Base-by-base conservation (phyloP, 164 flowering plant species). In the Brasenia schreberi region DNA sequence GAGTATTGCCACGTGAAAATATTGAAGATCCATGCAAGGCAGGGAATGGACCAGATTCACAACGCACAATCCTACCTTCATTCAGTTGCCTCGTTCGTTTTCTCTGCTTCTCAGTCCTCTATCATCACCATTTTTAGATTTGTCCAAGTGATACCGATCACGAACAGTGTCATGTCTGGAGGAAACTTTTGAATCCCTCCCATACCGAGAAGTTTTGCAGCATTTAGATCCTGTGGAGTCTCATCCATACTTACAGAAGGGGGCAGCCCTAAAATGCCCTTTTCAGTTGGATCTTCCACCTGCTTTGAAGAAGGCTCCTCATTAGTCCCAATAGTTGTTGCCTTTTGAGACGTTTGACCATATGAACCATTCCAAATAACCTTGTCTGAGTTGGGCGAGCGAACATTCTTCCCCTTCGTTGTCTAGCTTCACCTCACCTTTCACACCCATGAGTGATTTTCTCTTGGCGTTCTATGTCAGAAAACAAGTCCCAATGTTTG, bases 361-460 rank as follows among this genome's bases (percentile, higher is more conserved):
- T 72, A 77, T 65, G 79, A 77, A n/a, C 64, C 78, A 62, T 61
- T 6, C 58, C 67, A 69, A 68, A 64, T 17, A 33, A 64, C 74
- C 72, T 64, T 71, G 14, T 68, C 82, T 6, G 69, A 70, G 72
- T 76, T 67, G 39, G 63, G 74, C 0, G 69, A 61, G 73, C 81
- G 88, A 7, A 73, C 71, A 72, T 77, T 88, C 68, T 88, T 90
- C 23, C 79, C 71, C 52, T 44, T 6, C 52, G 1, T 44, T 6
- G 52, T 44, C 52, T 11, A 44, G 52, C 52, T 44, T 44, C 10
- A 11, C 7, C 0, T 44, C 52, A 11, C 52, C 96, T 39, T 89
- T 82, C 68, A 85, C 83, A 78, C 79, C 99, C 99, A 94, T 94
- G 87, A 94, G 97, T 88, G 77, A 94, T 91, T 66, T 94, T 94